A percentile compares a stretch with the other conserved stretches of the same genome.
phyloP scores from a whole-genome alignment of 306 rosid species.

The Gastrolobium bilobum region DNA sequence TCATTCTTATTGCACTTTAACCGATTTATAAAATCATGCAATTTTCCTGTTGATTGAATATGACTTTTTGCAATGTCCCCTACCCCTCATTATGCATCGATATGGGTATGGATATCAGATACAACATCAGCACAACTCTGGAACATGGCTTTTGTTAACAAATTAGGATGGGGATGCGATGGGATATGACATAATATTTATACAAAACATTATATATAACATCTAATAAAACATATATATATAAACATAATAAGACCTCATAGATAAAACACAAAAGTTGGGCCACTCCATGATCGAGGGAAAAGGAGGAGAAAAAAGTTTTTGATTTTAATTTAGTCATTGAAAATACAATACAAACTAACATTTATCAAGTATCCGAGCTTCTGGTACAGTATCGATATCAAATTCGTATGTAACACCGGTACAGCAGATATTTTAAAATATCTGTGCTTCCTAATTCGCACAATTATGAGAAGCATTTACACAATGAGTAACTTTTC shows the following conservation, averaged over 20 bases:
- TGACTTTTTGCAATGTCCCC: background rate
- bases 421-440: background rate
- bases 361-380: background rate
- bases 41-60: background rate
- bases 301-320: background rate
- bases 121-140: too few species aligned
- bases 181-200: background rate
- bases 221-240: background rate
- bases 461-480: conserved; percentile 3
- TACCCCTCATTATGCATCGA: background rate
- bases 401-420: background rate
- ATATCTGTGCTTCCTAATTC: background rate
- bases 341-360: conserved; percentile 1
- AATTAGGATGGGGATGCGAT: background rate
- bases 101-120: too few species aligned
- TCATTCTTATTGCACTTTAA: background rate
- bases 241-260: background rate
- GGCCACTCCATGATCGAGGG: background rate
- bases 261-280: background rate
- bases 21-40: background rate
- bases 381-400: background rate
- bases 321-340: background rate
- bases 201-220: too few species aligned
- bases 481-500: background rate
- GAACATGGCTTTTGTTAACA: background rate